These are phyloP conservation scores for Hypoxylon fragiforme DNA, from an alignment of 495 filamentous ascomycete genomes.

Conservation along the genomic window DNA sequence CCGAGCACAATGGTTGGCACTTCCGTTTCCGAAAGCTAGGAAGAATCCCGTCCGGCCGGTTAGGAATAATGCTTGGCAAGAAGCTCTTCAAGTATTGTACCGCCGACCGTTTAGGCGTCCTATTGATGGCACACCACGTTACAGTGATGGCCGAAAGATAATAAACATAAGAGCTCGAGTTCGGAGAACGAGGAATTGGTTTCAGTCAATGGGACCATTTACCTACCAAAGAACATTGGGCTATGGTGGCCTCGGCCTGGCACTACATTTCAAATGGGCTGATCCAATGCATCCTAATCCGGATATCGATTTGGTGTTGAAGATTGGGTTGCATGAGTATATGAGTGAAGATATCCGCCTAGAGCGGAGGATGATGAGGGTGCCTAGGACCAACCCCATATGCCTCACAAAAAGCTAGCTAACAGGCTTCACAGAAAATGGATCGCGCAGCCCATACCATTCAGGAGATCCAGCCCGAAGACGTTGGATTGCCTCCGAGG, in stretches of 20 bases:
- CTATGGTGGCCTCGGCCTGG: conserved; percentile 12
- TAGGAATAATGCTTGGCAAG: no score
- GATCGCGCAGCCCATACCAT: conserved; percentile 20
- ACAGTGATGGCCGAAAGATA: no score
- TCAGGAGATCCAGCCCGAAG: conserved; percentile 2
- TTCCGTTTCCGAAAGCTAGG: neutral
- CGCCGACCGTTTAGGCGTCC: no score
- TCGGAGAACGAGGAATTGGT: neutral
- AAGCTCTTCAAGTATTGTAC: no score
- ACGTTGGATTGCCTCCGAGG: neutral
- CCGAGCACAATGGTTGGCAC: neutral
- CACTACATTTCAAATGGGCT: conserved; percentile 2
- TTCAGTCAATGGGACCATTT: neutral
- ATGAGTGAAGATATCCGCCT: neutral
- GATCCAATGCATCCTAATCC: neutral
- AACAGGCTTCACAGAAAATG: conserved; percentile 6
- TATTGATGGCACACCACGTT: no score
- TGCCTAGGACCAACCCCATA: neutral
- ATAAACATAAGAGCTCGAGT: no score
- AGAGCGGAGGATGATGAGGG: conserved; percentile 5
- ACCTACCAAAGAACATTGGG: neutral
- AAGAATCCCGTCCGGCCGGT: no score
- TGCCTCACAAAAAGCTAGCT: neutral
- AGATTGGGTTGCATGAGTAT: neutral
- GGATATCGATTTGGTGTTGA: conserved; percentile 4